Evolutionary conservation across 257 asterid genomes (phyloP).

Genomic region (Paulownia fortunei): DNA sequence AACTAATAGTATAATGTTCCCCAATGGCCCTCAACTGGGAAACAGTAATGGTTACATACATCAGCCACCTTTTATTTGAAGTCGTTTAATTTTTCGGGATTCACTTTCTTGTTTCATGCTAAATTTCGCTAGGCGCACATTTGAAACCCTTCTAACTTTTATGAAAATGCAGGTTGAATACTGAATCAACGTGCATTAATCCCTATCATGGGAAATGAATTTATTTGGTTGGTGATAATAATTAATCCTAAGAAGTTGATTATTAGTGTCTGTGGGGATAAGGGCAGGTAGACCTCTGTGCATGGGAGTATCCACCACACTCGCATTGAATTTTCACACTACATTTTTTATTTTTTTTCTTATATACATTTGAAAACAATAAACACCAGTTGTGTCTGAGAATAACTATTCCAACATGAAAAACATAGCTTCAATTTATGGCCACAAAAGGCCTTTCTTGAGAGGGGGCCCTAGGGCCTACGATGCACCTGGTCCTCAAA

Average conservation of each 20-base stretch:
- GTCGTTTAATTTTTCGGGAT: too few species aligned
- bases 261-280: slow-evolving; percentile 13
- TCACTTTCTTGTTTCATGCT: too few species aligned
- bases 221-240: slow-evolving; percentile 19
- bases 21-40: neutral
- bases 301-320: too few species aligned
- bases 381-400: neutral
- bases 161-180: neutral
- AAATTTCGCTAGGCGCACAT: too few species aligned
- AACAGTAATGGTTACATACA: neutral
- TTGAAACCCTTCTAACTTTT: too few species aligned
- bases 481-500: slow-evolving; percentile 15
- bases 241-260: slow-evolving; percentile 1
- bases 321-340: neutral
- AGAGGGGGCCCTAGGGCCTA: neutral
- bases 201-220: slow-evolving; percentile 19
- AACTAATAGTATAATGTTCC: neutral
- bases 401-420: neutral
- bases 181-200: slow-evolving; percentile 6
- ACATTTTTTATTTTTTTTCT: neutral
- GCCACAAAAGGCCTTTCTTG: slow-evolving; percentile 17
- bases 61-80: neutral
- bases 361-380: neutral
- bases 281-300: too few species aligned
- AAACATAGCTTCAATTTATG: slow-evolving; percentile 6